Base-by-base conservation (phyloP, 495 filamentous ascomycete genomes). In the Penicillium cosmopolitanum region DNA sequence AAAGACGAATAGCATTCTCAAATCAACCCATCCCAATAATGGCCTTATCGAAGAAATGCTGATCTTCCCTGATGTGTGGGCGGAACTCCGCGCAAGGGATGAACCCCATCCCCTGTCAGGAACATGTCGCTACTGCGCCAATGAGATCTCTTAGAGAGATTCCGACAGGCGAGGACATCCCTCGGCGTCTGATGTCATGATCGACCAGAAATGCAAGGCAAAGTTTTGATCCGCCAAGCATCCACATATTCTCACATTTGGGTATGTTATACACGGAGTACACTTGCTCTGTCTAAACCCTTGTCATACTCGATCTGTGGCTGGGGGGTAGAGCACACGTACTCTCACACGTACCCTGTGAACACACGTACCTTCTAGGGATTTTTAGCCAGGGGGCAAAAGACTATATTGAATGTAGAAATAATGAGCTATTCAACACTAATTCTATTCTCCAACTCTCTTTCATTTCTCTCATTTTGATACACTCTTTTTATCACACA, bases 221-320 rank as follows among this genome's bases (percentile, higher is more conserved):
- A 19, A 44, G 42, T 19, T 44, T 43, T 44, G 42, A 44, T 19
- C 42, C n/a, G 42, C 42, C 42, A 44, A 44, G 42, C 42, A 44
- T 44, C 42, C 42, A 44, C 42, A 44, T 44, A 44, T 18, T 44
- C 42, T 44, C 42, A 44, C n/a, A 44, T 16, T 10, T 44, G 42
- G 16, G 42, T 44, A 44, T 44, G 42, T 44, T 44, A 44, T 44
- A 44, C 42, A 44, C 42, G 28, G 28, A 31, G 28, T 31, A 31
- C 28, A 31, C 28, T 31, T 31, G 28, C 28, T 31, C 8, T 1
- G 16, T 44, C 16, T 13, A 44, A 18, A 44, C 42, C 42, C 42
- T 44, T 44, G 42, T 19, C 42, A 44, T 44, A 44, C 42, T 44
- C 42, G n/a, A 44, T 44, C 42, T 44, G 42, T 44, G 42, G 42